phyloP scores from a whole-genome alignment of 148 eudicot genomes.

The Persicaria tinctoria region DNA sequence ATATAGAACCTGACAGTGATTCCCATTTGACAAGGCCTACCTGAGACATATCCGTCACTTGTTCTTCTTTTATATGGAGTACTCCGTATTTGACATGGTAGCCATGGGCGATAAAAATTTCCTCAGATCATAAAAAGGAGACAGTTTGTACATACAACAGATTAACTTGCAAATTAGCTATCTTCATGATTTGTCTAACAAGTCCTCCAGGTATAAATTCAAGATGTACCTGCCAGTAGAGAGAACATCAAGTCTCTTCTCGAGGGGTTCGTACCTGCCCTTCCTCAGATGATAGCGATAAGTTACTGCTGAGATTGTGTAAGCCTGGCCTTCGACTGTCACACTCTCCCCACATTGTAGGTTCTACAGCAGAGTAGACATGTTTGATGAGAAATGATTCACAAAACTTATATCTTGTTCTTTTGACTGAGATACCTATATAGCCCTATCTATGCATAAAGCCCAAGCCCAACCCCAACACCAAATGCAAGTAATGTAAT shows the following conservation, averaged over 20 bases:
- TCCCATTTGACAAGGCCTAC: too few relatives aligned
- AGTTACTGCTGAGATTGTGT: constrained; percentile 81
- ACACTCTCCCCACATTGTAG: constrained; percentile 91
- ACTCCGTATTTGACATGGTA: too few relatives aligned
- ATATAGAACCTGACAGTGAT: too few relatives aligned
- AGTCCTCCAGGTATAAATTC: constrained; percentile 66
- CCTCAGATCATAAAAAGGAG: not conserved
- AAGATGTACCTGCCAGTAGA: constrained; percentile 86
- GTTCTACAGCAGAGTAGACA: constrained; percentile 35
- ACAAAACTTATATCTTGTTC: too few relatives aligned
- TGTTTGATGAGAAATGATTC: too few relatives aligned
- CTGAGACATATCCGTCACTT: too few relatives aligned
- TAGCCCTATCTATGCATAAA: too few relatives aligned
- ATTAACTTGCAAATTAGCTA: not conserved
- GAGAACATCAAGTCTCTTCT: constrained; percentile 84
- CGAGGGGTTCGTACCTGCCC: constrained; percentile 88
- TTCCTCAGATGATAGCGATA: constrained; percentile 82
- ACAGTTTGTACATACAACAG: not conserved
- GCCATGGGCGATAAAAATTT: not conserved
- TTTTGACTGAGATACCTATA: too few relatives aligned
- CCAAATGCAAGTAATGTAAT: too few relatives aligned
- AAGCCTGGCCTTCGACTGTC: constrained; percentile 82
- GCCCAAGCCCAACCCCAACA: not conserved
- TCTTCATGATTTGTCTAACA: constrained; percentile 62
- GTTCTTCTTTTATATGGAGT: too few relatives aligned